Evolutionary conservation across 805 yeast species (phyloP), one percentile per base, ranked within the genome.

Genomic region (Kuraishia cidri): DNA sequence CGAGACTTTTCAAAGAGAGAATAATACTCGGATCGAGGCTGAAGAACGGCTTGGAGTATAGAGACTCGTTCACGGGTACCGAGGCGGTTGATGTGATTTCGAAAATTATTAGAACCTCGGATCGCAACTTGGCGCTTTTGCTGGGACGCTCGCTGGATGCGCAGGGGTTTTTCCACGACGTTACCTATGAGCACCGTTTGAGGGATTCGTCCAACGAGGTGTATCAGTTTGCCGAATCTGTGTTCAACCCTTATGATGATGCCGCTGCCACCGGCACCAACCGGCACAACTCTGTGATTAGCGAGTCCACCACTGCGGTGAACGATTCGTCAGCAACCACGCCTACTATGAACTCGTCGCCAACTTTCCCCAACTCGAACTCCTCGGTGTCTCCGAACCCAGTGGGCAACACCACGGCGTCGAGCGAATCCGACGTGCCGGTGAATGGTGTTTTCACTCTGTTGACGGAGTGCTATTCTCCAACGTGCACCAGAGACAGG

Each of bases 11-110:
- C 55, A 73, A 76, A 41, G 84, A 79, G 38, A 62, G 75, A 15
- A 69, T 87, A 20, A 72, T 72, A 15, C 52, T 83, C 10, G 82
- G 87, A 2, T 85, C 86, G 38, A 75, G 84, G 41, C 81, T 80
- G 50, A 92, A 90, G 50, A 90, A 88, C 58, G 96, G 95, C 12
- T 68, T 88, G 44, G 81, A 86, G 40, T 90, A 87, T 56, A 81
- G 94, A 50, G 94, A 88, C 50, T 79, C 97, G 0, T 92, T 92
- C 49, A 81, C 95, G 0, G 98, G 98, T 22, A 67, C 84, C 15
- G 92, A 85, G 56, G 96, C 97, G 1, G 95, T 92, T 20, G 96
- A 87, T 53, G 71, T 79, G n/a, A 76, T 92, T 38, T 79, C 94
- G 36, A 67, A 79, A 36, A 82, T 92, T 33, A 79, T 90, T 32